Percentiles rank a stretch among this genome's conserved stretches.
Conservation (phyloP, 441 rosid species). For the Iberis amara region DNA sequence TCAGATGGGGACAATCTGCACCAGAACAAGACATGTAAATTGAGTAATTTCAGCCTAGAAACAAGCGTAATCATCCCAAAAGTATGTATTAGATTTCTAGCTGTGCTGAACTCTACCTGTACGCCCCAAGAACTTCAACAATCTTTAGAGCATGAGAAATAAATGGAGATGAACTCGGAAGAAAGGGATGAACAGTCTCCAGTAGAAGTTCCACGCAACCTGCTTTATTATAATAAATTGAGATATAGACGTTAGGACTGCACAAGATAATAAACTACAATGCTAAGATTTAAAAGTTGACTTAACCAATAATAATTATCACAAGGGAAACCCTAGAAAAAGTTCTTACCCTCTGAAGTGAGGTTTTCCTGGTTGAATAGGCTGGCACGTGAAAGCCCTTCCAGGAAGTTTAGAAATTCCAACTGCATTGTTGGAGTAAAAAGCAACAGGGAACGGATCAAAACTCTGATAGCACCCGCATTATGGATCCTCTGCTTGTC, state of each 20-base stretch:
- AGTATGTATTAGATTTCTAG: background rate
- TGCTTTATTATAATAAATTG: constrained; percentile 24
- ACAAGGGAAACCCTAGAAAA: background rate
- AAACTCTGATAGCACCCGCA: constrained; percentile 76
- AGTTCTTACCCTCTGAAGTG: constrained; percentile 72
- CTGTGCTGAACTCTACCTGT: constrained; percentile 31
- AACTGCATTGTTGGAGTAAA: constrained; percentile 87
- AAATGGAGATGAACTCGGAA: constrained; percentile 66
- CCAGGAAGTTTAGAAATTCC: constrained; percentile 65
- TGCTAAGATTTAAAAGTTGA: too few species aligned
- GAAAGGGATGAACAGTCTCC: constrained; percentile 80
- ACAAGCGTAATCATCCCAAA: background rate
- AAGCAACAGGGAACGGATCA: constrained; percentile 73
- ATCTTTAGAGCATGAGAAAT: constrained; percentile 71
- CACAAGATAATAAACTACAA: too few species aligned
- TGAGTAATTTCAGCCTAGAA: too few species aligned
- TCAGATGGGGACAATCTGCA: constrained; percentile 87
- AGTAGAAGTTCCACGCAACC: constrained; percentile 91
- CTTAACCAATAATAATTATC: too few species aligned
- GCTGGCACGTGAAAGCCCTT: constrained; percentile 72
- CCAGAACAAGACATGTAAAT: constrained; percentile 24
- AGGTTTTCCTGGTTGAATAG: constrained; percentile 91
- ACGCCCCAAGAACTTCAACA: constrained; percentile 91
- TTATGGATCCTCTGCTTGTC: constrained; percentile 72
- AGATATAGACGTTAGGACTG: background rate